Base-by-base conservation (phyloP, 176 grass and related monocot genomes). In the Microstegium vimineum region DNA sequence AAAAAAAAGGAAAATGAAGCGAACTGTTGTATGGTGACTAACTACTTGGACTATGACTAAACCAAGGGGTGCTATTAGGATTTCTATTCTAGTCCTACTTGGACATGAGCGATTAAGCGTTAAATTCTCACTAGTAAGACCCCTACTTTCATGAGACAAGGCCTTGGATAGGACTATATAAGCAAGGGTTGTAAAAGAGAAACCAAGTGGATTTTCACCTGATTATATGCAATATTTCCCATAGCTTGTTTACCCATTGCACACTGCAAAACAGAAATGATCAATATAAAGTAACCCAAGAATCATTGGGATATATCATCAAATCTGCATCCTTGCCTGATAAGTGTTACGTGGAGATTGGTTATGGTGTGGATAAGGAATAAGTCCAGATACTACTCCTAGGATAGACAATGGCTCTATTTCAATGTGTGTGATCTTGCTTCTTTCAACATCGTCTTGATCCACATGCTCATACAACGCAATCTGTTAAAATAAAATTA, bases 171-270 rank as follows among this genome's bases (percentile, higher is more conserved):
- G 66, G 66, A 40, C 66, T 69, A 69, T 69, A 69, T n/a, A n/a
- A 68, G 37, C 34, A 69, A 10, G 4, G 20, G 7, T 23, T 57
- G 54, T 10, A 83, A 81, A 84, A 31, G 82, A 71, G 13, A 75
- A 72, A 46, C 59, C 10, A 67, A 80, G 41, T 36, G 40, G 51
- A 26, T 65, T 20, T 78, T 88, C 94, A 83, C 95, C 95, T 94
- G 95, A 75, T 98, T 98, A 84, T 89, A 98, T 2, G 88, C 95
- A 69, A 98, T 91, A 84, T 98, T 98, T 73, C 95, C 95, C 95
- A 98, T 98, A 1, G 95, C 95, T 91, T 98, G 95, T 63, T 98
- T 98, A 83, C 95, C 95, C 95, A 98, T 98, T 10, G 95, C 95
- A 86, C 95, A 98, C 95, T 94, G 76, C 16, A 83, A 86, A 89